phyloP scores from a whole-genome alignment of 495 filamentous ascomycete species.

The Podospora comata region DNA sequence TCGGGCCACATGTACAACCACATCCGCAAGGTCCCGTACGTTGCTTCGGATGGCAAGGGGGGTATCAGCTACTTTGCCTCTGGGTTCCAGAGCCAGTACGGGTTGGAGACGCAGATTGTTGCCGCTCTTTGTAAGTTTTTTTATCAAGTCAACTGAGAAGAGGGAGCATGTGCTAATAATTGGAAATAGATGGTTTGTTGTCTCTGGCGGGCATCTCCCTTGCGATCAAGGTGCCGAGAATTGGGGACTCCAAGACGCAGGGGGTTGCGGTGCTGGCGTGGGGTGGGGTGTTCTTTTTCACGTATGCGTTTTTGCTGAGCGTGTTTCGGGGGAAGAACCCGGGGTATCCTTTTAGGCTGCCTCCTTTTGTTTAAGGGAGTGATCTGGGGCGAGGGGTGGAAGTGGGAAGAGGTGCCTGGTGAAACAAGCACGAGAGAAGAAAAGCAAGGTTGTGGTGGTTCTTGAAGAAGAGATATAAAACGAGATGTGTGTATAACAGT shows the following conservation, averaged over 20 bases:
- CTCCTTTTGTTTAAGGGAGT: conserved; percentile 64
- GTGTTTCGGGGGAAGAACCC: conserved; percentile 93
- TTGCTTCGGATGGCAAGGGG: conserved; percentile 78
- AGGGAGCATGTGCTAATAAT: conserved; percentile 21
- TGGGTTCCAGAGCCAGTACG: conserved; percentile 93
- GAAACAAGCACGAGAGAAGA: background rate
- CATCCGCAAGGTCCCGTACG: conserved; percentile 95
- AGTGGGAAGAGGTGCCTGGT: background rate
- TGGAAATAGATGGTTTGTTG: conserved; percentile 73
- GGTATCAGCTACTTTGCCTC: conserved; percentile 88
- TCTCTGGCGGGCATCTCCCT: conserved; percentile 87
- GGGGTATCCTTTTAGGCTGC: conserved; percentile 90
- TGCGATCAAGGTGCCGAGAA: conserved; percentile 86
- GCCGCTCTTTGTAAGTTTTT: conserved; percentile 84
- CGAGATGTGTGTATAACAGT: background rate
- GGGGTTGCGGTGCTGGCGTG: conserved; percentile 79
- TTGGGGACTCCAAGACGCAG: conserved; percentile 71
- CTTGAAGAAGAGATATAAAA: background rate
- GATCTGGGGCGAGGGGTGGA: background rate
- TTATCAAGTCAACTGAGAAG: background rate
- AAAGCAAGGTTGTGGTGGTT: background rate
- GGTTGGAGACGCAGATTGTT: conserved; percentile 93
- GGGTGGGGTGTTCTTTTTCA: conserved; percentile 70
- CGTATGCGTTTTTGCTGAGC: conserved; percentile 92
- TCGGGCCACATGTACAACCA: conserved; percentile 99